These are phyloP conservation scores for Annulohypoxylon truncatum DNA, from an alignment of 2,329 filamentous ascomycete genomes.

Conservation along the genomic window DNA sequence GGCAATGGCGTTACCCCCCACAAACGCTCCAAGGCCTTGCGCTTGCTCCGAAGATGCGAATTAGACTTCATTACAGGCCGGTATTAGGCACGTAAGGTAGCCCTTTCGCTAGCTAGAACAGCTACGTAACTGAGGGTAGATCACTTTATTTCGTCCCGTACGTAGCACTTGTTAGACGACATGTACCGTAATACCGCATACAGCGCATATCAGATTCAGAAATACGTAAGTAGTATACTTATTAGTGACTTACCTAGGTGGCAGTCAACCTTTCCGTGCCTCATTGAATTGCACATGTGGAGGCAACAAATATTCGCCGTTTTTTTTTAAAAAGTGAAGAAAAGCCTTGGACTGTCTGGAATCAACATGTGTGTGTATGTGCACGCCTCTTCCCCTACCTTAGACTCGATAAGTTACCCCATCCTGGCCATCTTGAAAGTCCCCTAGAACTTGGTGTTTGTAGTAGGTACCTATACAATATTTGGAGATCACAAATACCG, in stretches of 20 bases:
- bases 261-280: slow-evolving; percentile 7
- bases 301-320: slow-evolving; percentile 14
- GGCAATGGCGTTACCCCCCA: slow-evolving; percentile 31
- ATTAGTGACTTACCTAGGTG: slow-evolving; percentile 5
- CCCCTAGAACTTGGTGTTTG: background rate
- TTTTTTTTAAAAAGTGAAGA: background rate
- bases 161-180: background rate
- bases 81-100: slow-evolving; percentile 20
- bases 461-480: slow-evolving; percentile 2
- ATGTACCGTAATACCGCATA: slow-evolving; percentile 13
- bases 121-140: background rate
- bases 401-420: slow-evolving; percentile 19
- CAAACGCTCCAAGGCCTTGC: slow-evolving; percentile 19
- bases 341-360: background rate
- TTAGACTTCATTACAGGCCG: slow-evolving; percentile 18
- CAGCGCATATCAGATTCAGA: slow-evolving; percentile 4
- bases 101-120: background rate
- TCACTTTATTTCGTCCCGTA: background rate
- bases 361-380: background rate
- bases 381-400: slow-evolving; percentile 1
- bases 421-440: background rate
- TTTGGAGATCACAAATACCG: background rate
- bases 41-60: slow-evolving; percentile 23
- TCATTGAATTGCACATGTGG: slow-evolving; percentile 22
- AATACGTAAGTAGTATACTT: slow-evolving; percentile 16